Base-by-base conservation (phyloP, 345 rosid species). In the Murraya paniculata region DNA sequence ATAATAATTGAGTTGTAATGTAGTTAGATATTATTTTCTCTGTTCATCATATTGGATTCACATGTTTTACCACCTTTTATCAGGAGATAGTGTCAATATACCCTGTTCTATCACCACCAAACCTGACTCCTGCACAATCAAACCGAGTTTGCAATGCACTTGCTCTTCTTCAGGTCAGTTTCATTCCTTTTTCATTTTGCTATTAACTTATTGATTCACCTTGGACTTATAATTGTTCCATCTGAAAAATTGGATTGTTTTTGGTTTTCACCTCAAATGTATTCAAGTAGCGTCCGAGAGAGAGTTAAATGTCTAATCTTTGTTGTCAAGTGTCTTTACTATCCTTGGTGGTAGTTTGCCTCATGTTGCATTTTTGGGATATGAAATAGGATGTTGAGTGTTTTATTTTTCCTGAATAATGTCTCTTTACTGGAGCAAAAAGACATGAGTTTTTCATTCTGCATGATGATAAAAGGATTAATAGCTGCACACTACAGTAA, bases 41-140 rank as follows among this genome's bases (percentile, higher is more conserved):
- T 55, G 10, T 55, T 39, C 2, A 13, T 69, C 69, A 39, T 50
- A 30, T 60, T 22, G 36, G 27, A 36, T 7, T 78, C n/a, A 55
- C 67, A 18, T 7, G 30, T 2, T 64, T 22, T 39, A 45, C 9
- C 22, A 24, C 21, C 39, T 3, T 38, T 77, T 68, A 69, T 81
- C 93, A 97, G 99, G 99, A 97, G 86, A 94, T 97, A 45, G 95
- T 97, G 67, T 94, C 97, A 60, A 93, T 97, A 86, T 97, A 94
- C 81, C 95, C 98, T 83, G 95, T 93, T 83, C 91, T 97, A 24
- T 85, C 99, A 11, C 98, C 99, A 30, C 99, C 98, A 21, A 91
- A 87, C 83, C 84, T 97, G 71, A 85, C 90, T 80, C 94, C 97
- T 13, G 93, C 98, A 14, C 98, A 94, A 78, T 97, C 99, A 50